Evolutionary conservation across 148 eudicot genomes (phyloP), one percentile per base, ranked within the genome.

Genomic region (Rhododendron williamsianum): DNA sequence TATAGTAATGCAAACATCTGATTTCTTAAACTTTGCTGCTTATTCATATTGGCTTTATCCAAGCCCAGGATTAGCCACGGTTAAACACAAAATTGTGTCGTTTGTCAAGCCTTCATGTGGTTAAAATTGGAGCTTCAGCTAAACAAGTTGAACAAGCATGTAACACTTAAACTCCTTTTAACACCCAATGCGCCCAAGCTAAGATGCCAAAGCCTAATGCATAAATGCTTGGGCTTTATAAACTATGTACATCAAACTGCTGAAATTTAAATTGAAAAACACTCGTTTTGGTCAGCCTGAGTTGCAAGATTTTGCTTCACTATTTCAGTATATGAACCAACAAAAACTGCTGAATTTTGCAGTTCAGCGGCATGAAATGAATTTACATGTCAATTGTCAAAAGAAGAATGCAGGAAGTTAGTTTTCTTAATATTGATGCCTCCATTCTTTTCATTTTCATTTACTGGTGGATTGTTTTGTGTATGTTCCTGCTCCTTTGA

Each of bases 91-190:
- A 69, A 71, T 38, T 16, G n/a, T 76, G 51, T 38, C 80, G 23
- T 41, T 36, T 38, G 27, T 46, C 81, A 43, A 21, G 33, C 81
- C 56, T 78, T 78, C 23, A 4, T 9, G 11, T 35, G 49, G 81
- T 23, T 46, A 23, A 78, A 43, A 78, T 78, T 46, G 56, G 35
- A 46, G 81, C 56, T 78, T 78, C 81, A 43, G 81, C 81, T 43
- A 25, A 56, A 78, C 54, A 46, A 43, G 25, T 78, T 78, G 4
- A 43, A 11, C 9, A 23, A 23, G 81, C 56, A 78, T 78, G 33
- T 30, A 30, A 30, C 30, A 30, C 30, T 30, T 10, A 43, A 78
- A 78, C 30, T 76, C 48, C 25, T 77, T 10, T 46, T 27, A 9
- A 45, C 16, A 45, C 35, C 81, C 21, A 19, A 43, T 21, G 49